phyloP scores from a whole-genome alignment of 345 rosid species.

The Noccaea bulbosa region DNA sequence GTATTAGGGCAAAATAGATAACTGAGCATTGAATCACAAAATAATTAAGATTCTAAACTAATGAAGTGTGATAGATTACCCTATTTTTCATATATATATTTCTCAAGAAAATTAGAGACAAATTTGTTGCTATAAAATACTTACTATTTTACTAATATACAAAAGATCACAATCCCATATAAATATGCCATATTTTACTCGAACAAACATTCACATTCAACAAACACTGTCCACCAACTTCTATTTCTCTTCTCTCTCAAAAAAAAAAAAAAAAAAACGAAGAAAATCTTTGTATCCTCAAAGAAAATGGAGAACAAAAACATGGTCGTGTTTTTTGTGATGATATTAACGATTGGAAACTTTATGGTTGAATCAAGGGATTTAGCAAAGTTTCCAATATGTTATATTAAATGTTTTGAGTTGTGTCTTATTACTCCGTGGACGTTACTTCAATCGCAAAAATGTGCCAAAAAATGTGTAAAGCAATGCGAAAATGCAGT shows the following conservation, averaged over 20 bases:
- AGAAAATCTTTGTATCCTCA: background rate
- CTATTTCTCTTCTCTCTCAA: background rate
- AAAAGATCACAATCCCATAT: background rate
- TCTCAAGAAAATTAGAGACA: background rate
- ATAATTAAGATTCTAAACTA: background rate
- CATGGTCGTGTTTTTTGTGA: background rate
- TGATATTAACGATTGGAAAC: constrained; percentile 16
- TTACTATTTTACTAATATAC: background rate
- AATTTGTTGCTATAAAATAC: background rate
- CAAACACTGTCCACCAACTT: background rate
- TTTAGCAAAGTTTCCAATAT: background rate
- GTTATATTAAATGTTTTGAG: background rate
- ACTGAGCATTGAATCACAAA: background rate
- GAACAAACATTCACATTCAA: background rate
- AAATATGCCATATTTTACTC: background rate
- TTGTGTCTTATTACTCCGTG: background rate
- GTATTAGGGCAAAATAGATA: background rate
- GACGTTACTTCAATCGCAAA: background rate
- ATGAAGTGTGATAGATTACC: background rate
- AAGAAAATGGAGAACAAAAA: constrained; percentile 21
- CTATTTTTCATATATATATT: background rate
- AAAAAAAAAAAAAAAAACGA: background rate
- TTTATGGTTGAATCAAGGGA: background rate
- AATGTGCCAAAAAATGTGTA: background rate
- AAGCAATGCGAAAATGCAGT: background rate